Evolutionary conservation across 2,329 filamentous ascomycete species (phyloP), one percentile per base, ranked within the genome.

Genomic region (Gnomoniopsis sp.): DNA sequence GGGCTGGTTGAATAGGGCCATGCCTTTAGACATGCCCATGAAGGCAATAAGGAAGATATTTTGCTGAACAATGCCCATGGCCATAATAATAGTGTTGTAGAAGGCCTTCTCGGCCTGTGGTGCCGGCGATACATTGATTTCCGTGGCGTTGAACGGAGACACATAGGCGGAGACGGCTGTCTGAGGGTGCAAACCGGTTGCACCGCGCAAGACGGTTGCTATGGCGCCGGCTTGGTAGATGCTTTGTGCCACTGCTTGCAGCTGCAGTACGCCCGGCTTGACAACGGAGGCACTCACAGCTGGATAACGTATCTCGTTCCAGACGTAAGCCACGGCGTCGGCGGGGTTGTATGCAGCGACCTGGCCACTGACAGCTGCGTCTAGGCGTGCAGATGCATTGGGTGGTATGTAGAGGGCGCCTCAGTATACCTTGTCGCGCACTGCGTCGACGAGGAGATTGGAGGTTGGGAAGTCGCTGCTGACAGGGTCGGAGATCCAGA

Each of bases 61-160:
- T 22, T 70, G 67, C 26, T 70, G 68, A 0, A 77, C 65, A 3
- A 71, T 65, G 1, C 71, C 66, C 53, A 75, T 65, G 36, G 75
- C 70, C 15, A 76, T 72, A 52, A 70, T 69, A 19, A 76, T 63
- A 0, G 75, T 77, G 64, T 77, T 77, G 62, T 72, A 71, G 3
- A 75, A 64, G 11, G 69, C 63, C 14, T 69, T 66, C 0, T 67
- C 62, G 22, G 69, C 73, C 55, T 76, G 74, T 3, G 65, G 65
- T 4, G 72, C 74, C 0, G 71, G 69, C 49, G 62, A 61, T 21
- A 74, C 68, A 47, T 73, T 61, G 33, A 67, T 62, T 21, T 63
- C 55, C 1, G 65, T 66, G 2, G 69, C 62, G 15, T 65, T 57
- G 54, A 73, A 69, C 1, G 75, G 74, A 50, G 73, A 65, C n/a